Evolutionary conservation across 495 filamentous ascomycete genomes (phyloP), one percentile per base, ranked within the genome.

Genomic region (Daldinia vernicosa): DNA sequence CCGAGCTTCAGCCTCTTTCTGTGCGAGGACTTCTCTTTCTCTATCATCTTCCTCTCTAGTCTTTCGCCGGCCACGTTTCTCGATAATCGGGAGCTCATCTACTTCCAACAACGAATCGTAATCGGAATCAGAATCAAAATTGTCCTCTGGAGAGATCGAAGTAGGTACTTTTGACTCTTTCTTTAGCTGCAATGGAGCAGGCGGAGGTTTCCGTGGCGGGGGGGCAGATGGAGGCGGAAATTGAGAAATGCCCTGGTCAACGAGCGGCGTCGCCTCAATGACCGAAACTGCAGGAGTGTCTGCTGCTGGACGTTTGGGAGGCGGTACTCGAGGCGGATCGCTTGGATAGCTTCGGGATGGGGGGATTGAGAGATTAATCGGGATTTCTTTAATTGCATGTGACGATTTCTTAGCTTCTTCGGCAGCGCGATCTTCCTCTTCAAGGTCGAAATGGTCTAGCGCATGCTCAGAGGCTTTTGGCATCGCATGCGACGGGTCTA

Each of bases 11-110:
- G 87, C 82, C 63, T 95, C 91, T 71, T 86, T 87, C 59, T 82
- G 75, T 15, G 89, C 83, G 8, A 89, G 75, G 6, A 86, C 85
- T 77, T 94, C 92, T 39, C 94, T 88, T 54, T 93, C 88, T 60
- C 84, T 83, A 67, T 98, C 94, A 74, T 98, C 94, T 57, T 95
- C 93, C 75, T 94, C 93, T 65, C 94, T 87, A 0, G 94, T 98
- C 71, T 90, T 93, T 70, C 93, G 84, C 35, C 94, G 85, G n/a
- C 94, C 94, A 51, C 94, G 85, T 32, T 89, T 89, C 0, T 85
- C 80, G n/a, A 77, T 73, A 1, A 84, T 80, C 17, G 74, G 75
- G 35, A 88, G 78, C 65, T 91, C 90, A 45, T 91, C 88, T 15
- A 87, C 88, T 57, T 92, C 88, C 4, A 90, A 76, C 15, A 89